A percentile compares a stretch with the other conserved stretches of the same genome.
phyloP scores from a whole-genome alignment of 1,284 basidiomycete species.

The Tylopilus orsonianus region DNA sequence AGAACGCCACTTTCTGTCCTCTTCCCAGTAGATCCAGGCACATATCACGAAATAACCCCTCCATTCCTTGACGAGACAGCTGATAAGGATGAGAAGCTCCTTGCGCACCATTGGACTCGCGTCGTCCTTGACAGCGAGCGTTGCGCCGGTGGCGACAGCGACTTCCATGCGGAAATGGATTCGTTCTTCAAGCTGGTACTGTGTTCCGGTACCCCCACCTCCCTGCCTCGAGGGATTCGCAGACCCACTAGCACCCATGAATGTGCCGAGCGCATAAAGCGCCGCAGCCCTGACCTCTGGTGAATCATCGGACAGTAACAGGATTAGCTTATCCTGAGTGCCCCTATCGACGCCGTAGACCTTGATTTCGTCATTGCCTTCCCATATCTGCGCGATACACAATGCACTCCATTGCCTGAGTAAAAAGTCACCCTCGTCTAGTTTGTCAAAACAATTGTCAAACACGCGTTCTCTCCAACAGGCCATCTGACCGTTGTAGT shows the following conservation, averaged over 20 bases:
- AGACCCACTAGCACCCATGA: conserved; percentile 88
- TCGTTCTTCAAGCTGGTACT: conserved; percentile 78
- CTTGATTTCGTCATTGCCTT: conserved; percentile 89
- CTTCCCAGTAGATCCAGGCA: conserved; percentile 95
- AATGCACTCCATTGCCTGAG: conserved; percentile 93
- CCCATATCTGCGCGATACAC: conserved; percentile 96
- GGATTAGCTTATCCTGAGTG: conserved; percentile 85
- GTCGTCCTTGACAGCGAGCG: conserved; percentile 86
- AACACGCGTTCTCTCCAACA: conserved; percentile 88
- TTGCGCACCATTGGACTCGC: conserved; percentile 96
- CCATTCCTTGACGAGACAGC: conserved; percentile 94
- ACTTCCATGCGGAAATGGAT: conserved; percentile 81
- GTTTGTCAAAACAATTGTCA: conserved; percentile 82
- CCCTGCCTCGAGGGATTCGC: conserved; percentile 64
- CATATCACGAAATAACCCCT: conserved; percentile 94
- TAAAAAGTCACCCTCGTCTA: conserved; percentile 90
- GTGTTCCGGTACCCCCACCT: conserved; percentile 85
- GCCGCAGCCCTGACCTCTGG: conserved; percentile 93
- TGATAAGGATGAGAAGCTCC: conserved; percentile 90
- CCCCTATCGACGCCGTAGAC: conserved; percentile 80
- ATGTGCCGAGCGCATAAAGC: conserved; percentile 89
- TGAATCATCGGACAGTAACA: conserved; percentile 83
- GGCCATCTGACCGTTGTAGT: conserved; percentile 82
- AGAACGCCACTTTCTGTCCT: conserved; percentile 62
- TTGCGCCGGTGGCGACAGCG: conserved; percentile 72